Conservation (phyloP, 2,329 filamentous ascomycete genomes). For the Pestalotiopsis sp. region DNA sequence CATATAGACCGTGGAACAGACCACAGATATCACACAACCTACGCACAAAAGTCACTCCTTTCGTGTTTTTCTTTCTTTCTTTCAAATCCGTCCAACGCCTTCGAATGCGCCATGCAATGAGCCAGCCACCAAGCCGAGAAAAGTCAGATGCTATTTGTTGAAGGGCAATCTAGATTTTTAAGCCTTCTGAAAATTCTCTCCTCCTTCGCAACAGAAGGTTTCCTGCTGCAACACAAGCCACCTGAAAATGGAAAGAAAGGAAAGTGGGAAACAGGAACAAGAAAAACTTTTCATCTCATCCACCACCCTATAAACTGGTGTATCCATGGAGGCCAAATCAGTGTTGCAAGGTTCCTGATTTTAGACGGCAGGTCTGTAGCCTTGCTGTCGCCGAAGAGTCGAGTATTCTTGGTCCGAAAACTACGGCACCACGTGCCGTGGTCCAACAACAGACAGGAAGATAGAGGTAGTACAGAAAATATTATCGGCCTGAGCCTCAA, state of each 20-base stretch:
- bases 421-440: background rate
- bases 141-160: slow-evolving; percentile 43
- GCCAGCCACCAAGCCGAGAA: slow-evolving; percentile 33
- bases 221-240: background rate
- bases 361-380: background rate
- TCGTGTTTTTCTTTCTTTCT: background rate
- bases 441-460: background rate
- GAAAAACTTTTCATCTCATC: slow-evolving; percentile 1
- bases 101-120: slow-evolving; percentile 21
- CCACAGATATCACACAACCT: slow-evolving; percentile 11
- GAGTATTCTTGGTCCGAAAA: background rate
- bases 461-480: slow-evolving; percentile 11
- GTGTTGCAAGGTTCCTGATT: background rate
- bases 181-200: slow-evolving; percentile 32
- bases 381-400: background rate
- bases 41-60: slow-evolving; percentile 15
- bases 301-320: background rate
- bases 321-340: background rate
- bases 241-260: background rate
- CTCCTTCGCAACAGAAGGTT: slow-evolving; percentile 22
- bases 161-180: slow-evolving; percentile 42
- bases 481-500: background rate
- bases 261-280: background rate
- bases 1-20: background rate
- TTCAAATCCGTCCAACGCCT: slow-evolving; percentile 17